Base-by-base conservation (phyloP, 345 rosid genomes). In the Syzygium oleosum region DNA sequence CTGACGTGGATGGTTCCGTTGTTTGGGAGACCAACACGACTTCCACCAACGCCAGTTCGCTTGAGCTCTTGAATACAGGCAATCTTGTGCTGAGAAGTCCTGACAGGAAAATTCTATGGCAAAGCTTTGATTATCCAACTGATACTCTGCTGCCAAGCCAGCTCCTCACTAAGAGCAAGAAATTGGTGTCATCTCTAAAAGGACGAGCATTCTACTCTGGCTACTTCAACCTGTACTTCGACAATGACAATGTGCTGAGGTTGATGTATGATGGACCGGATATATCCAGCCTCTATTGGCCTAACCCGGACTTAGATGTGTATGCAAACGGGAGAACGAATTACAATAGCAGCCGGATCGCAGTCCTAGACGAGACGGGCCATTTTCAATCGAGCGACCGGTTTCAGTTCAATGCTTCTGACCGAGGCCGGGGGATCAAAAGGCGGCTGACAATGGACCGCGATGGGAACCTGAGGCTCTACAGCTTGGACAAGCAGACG, bases 381-480 rank as follows among this genome's bases (percentile, higher is more conserved):
- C 58, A 41, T 43, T 92, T 93, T 53, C n/a, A 56, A 14, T 92
- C 93, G 4, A 92, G 92, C 61, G 93, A 93, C 86, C 9, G 10
- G 59, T 90, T 90, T 65, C 78, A 88, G 55, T 88, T 92, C 85
- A 87, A 91, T 22, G 90, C 92, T 86, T 86, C 87, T 55, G 95
- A 93, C 27, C 34, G 19, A 34, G 91, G 92, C 31, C 88, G 46
- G 16, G 89, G 91, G 51, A 86, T 90, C 78, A 90, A 61, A 31
- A 89, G 94, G 86, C 89, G 94, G 91, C 54, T 92, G 25, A 90
- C 91, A 1, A 46, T 93, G 21, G 92, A 91, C 87, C 83, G 83
- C 29, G 94, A 93, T n/a, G 95, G 93, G 22, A 93, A 93, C 52
- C 88, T 92, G 16, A 89, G 95, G 88, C 91, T 91, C 27, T 91